Base-by-base conservation (phyloP, 257 asterid genomes). In the Fraxinus americana region DNA sequence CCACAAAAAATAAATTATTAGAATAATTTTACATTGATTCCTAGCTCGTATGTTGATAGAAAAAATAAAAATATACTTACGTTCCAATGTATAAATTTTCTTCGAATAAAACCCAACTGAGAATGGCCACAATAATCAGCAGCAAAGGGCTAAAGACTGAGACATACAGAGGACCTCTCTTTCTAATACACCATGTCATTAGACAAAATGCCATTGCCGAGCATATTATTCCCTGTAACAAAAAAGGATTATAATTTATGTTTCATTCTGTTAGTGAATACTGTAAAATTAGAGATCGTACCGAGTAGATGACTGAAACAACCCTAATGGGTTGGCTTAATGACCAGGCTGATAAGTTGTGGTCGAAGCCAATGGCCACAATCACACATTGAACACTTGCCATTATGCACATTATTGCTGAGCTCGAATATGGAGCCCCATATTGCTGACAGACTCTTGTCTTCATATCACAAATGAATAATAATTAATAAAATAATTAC, bases 71-170 rank as follows among this genome's bases (percentile, higher is more conserved):
- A 7, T 74, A 45, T 17, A 77, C 97, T 84, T 85, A 93, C 98
- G 92, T 91, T 70, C 98, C 97, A 3, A 68, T 70, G 63, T 83
- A 88, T 41, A 91, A 83, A 80, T 87, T 86, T 82, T 95, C 99
- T 25, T 80, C 81, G 9, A 95, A 96, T 35, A 95, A 73, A 68
- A 89, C 92, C 98, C 98, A 95, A 11, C 99, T 95, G 77, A 95
- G 89, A 41, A 89, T 71, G 12, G 99, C 98, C 77, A 92, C 97
- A 34, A 93, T 87, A 16, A 95, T 92, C 0, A 95, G 97, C 48
- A 91, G 81, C 91, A 91, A 82, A 0, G 98, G 99, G 81, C 92
- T 93, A 85, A 95, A 95, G 35, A 95, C 96, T 4, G 97, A 90
- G 7, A 93, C 97, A 9, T 91, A 91, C 0, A 93, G 80, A 23